Evolutionary conservation across 257 asterid species (phyloP).

Genomic region (Orobanche coerulescens): DNA sequence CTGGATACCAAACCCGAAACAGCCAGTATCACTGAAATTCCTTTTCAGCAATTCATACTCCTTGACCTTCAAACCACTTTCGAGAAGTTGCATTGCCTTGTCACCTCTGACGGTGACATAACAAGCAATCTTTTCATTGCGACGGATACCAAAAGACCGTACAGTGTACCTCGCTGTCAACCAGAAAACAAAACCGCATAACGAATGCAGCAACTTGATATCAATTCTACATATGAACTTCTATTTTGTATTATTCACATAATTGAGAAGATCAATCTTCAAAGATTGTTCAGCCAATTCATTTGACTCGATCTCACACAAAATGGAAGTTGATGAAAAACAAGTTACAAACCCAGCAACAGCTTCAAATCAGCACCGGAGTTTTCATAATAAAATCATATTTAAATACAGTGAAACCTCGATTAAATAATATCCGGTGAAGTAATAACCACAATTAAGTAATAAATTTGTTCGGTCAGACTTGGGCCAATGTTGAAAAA

Average conservation of each 20-base stretch:
- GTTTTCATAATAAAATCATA: background rate
- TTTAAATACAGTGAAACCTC: too few species aligned
- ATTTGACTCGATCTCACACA: background rate
- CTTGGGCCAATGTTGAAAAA: too few species aligned
- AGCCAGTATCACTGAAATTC: conserved; percentile 50
- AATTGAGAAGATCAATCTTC: background rate
- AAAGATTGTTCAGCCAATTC: background rate
- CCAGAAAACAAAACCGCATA: background rate
- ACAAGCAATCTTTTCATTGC: conserved; percentile 50
- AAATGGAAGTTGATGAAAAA: background rate
- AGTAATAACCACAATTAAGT: too few species aligned
- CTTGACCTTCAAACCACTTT: conserved; percentile 53
- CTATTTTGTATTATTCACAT: background rate
- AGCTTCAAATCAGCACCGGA: background rate
- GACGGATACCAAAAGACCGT: conserved; percentile 44
- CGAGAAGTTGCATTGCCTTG: conserved; percentile 53
- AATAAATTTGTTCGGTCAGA: too few species aligned
- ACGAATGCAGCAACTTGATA: background rate
- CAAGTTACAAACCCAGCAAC: background rate
- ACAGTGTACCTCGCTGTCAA: conserved; percentile 48
- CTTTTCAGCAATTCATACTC: conserved; percentile 45
- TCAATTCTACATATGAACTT: background rate
- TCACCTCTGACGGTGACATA: conserved; percentile 51
- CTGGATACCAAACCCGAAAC: conserved; percentile 49
- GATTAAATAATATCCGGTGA: too few species aligned